Conservation (phyloP, 306 rosid species). For the Abrus precatorius region DNA sequence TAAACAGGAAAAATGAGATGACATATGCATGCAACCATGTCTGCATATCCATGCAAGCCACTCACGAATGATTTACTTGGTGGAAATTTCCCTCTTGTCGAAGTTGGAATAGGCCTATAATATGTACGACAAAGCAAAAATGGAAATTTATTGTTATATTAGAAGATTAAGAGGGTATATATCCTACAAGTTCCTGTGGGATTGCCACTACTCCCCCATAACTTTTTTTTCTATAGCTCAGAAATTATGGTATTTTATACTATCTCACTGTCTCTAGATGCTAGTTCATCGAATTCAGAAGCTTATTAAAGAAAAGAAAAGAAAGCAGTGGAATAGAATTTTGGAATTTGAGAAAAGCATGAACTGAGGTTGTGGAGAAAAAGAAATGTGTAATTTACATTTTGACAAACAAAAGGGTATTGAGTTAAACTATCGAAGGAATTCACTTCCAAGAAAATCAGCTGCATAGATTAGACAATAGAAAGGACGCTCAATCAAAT, state of each 20-base stretch:
- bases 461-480: no score
- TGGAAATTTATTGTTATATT: conserved; percentile 43
- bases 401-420: no score
- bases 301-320: conserved; percentile 21
- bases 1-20: background rate
- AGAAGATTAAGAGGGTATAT: conserved; percentile 46
- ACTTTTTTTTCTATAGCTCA: conserved; percentile 45
- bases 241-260: conserved; percentile 32
- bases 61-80: conserved; percentile 32
- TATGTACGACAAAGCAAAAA: conserved; percentile 31
- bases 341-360: conserved; percentile 10
- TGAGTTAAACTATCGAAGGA: no score
- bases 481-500: background rate
- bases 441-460: no score
- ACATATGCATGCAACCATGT: conserved; percentile 41
- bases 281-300: conserved; percentile 12
- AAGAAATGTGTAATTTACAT: no score
- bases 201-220: conserved; percentile 35
- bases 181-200: conserved; percentile 29
- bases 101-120: conserved; percentile 42
- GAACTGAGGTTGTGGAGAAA: background rate
- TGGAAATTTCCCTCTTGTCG: conserved; percentile 40
- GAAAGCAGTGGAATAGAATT: background rate
- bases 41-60: conserved; percentile 42
- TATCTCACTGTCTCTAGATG: background rate